These are phyloP conservation scores for Boletus coccyginus DNA, from an alignment of 768 basidiomycete species.

Conservation along the genomic window DNA sequence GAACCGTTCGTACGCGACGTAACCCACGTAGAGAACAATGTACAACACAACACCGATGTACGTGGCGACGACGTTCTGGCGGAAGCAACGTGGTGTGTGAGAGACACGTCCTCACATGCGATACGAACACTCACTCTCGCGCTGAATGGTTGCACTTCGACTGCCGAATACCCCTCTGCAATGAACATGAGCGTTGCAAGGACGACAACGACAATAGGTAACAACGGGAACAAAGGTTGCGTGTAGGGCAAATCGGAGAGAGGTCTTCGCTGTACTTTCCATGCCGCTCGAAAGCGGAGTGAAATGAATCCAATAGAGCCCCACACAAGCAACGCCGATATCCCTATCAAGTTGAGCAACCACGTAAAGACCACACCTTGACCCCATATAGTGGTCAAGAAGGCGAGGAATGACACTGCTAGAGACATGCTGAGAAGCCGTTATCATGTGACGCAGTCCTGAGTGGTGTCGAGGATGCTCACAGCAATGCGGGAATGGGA, in stretches of 20 bases:
- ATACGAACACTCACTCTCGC: conserved; percentile 32
- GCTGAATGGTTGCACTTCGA: conserved; percentile 43
- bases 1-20: conserved; percentile 39
- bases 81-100: not conserved
- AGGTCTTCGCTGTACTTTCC: conserved; percentile 48
- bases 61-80: conserved; percentile 52
- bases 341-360: conserved; percentile 63
- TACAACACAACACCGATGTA: conserved; percentile 53
- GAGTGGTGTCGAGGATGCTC: conserved; percentile 28
- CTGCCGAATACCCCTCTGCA: conserved; percentile 52
- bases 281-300: conserved; percentile 63
- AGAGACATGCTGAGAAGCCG: conserved; percentile 41
- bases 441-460: not conserved
- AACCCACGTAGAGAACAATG: conserved; percentile 44
- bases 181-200: conserved; percentile 52
- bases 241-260: conserved; percentile 56
- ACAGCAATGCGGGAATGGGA: conserved; percentile 55
- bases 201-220: conserved; percentile 49
- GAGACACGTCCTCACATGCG: not conserved
- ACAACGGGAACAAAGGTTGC: conserved; percentile 53
- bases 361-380: conserved; percentile 52
- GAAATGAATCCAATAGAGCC: conserved; percentile 53
- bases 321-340: conserved; percentile 69
- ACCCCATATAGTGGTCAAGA: conserved; percentile 59
- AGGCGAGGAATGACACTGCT: conserved; percentile 47